phyloP scores from a whole-genome alignment of 2,329 filamentous ascomycete species.

The Coccinonectria pachysandricola region DNA sequence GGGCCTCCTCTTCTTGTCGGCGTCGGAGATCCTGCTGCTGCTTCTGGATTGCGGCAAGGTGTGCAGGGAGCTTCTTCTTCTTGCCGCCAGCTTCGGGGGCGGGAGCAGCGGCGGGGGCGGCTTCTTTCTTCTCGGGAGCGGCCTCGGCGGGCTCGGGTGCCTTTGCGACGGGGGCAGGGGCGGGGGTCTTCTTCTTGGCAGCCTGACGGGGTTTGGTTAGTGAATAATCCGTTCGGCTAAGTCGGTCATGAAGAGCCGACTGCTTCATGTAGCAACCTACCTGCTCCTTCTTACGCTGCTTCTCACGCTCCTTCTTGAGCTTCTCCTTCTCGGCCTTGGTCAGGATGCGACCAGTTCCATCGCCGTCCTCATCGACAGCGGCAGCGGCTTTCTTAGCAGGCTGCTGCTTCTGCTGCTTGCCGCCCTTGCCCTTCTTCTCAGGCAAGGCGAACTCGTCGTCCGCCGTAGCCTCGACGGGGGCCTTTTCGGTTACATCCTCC shows the following conservation, averaged over 20 bases:
- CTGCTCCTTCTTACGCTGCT: slow-evolving; percentile 97
- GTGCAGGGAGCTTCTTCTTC: slow-evolving; percentile 85
- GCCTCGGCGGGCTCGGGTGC: slow-evolving; percentile 15
- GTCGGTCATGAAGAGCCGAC: too few species aligned
- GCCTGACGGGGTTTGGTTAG: slow-evolving; percentile 41
- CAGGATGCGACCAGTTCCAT: slow-evolving; percentile 58
- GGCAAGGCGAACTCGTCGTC: slow-evolving; percentile 80
- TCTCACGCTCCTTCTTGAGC: slow-evolving; percentile 95
- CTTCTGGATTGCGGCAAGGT: slow-evolving; percentile 63
- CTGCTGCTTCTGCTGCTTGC: slow-evolving; percentile 30
- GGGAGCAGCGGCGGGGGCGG: slow-evolving; percentile 24
- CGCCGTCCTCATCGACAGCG: slow-evolving; percentile 44
- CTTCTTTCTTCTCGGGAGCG: slow-evolving; percentile 53
- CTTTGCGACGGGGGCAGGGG: slow-evolving; percentile 18
- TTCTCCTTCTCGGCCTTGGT: slow-evolving; percentile 99
- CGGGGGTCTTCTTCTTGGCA: slow-evolving; percentile 66
- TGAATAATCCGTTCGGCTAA: too few species aligned
- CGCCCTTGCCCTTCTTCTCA: slow-evolving; percentile 62
- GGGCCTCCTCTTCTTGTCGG: slow-evolving; percentile 56
- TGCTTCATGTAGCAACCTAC: slow-evolving; percentile 39
- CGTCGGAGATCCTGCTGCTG: slow-evolving; percentile 69
- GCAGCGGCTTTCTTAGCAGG: slow-evolving; percentile 33
- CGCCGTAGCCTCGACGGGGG: slow-evolving; percentile 68
- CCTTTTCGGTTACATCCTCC: slow-evolving; percentile 53
- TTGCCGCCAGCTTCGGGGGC: slow-evolving; percentile 44